phyloP scores from a whole-genome alignment of 2,329 filamentous ascomycete species.

The Colletotrichum agaves region DNA sequence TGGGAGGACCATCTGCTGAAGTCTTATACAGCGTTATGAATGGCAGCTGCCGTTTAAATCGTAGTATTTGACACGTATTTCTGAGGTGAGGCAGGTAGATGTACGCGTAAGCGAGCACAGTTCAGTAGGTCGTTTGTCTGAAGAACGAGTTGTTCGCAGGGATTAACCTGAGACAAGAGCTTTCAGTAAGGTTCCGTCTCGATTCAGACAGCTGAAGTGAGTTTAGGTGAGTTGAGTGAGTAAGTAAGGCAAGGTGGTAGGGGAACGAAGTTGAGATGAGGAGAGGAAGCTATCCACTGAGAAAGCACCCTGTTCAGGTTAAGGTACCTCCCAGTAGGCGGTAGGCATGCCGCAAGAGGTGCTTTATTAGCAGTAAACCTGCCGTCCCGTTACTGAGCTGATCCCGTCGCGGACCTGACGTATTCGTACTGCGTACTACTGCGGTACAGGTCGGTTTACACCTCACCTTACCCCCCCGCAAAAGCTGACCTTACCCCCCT shows the following conservation, averaged over 20 bases:
- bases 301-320: not conserved
- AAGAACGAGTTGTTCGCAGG: too few species aligned
- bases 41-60: not conserved
- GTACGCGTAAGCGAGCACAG: not conserved
- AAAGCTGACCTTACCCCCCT: too few species aligned
- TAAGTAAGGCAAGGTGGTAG: not conserved
- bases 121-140: not conserved
- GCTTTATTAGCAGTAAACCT: not conserved
- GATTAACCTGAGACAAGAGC: not conserved
- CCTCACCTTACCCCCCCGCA: too few species aligned
- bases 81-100: not conserved
- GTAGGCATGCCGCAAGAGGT: not conserved
- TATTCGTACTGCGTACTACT: not conserved
- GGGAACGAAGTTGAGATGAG: too few species aligned
- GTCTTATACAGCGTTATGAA: not conserved
- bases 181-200: not conserved
- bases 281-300: not conserved
- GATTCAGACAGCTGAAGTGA: not conserved
- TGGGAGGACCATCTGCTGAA: constrained; percentile 31
- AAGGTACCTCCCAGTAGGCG: too few species aligned
- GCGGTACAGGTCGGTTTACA: too few species aligned
- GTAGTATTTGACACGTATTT: not conserved
- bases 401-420: constrained; percentile 15
- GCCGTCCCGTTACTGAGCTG: not conserved
- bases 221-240: not conserved